Percentiles rank a stretch among this genome's conserved stretches.
phyloP scores from a whole-genome alignment of 1,139 yeast genomes.

The Scheffersomyces insectosa region DNA sequence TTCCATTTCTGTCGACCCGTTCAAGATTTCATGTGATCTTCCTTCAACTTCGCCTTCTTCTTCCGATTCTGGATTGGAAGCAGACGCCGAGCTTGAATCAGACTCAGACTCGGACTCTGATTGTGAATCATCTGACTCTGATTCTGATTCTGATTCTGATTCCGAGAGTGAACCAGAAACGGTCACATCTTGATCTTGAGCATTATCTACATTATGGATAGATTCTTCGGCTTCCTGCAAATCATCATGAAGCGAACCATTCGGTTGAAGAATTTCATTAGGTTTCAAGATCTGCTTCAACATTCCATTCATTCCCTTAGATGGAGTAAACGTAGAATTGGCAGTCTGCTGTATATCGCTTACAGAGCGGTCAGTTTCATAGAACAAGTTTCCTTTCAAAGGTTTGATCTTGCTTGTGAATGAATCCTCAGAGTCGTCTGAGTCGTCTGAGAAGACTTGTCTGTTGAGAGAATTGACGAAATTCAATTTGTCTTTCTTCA shows the following conservation, averaged over 20 bases:
- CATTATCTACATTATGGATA: too few relatives aligned
- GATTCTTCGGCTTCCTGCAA: too few relatives aligned
- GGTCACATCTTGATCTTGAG: too few relatives aligned
- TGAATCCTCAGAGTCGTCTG: slow-evolving; percentile 14
- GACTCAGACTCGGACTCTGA: slow-evolving; percentile 3
- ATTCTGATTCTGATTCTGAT: slow-evolving; percentile 1
- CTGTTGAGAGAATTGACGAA: slow-evolving; percentile 9
- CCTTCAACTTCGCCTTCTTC: background rate
- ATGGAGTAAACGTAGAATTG: too few relatives aligned
- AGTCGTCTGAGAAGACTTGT: slow-evolving; percentile 13
- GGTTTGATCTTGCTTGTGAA: slow-evolving; percentile 9
- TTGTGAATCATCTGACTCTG: slow-evolving; percentile 3
- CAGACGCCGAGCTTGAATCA: slow-evolving; percentile 2
- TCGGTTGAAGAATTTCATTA: too few relatives aligned
- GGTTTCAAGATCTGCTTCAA: too few relatives aligned
- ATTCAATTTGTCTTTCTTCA: slow-evolving; percentile 7
- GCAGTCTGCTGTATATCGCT: too few relatives aligned
- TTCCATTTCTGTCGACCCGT: too few relatives aligned
- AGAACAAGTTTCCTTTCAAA: background rate
- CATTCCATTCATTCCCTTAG: too few relatives aligned
- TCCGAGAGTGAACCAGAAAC: background rate
- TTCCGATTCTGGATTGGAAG: slow-evolving; percentile 1
- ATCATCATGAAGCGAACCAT: too few relatives aligned
- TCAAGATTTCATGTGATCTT: too few relatives aligned
- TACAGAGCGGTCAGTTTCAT: too few relatives aligned